Conservation (phyloP, 352 stramenopile species). For the Achlya hypogyna region DNA sequence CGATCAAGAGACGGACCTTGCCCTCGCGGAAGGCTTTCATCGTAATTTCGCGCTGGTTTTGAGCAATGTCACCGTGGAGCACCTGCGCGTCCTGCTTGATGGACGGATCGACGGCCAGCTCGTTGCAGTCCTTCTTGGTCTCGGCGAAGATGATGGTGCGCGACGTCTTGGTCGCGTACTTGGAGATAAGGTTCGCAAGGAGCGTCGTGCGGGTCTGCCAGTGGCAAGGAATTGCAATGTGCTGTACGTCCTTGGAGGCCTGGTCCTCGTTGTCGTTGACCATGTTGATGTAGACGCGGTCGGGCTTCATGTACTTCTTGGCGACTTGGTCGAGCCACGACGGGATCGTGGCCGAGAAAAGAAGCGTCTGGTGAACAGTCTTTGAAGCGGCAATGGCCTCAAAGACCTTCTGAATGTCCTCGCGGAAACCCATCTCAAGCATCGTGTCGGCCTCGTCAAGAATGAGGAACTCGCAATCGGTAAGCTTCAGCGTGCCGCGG, state of each 20-base stretch:
- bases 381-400: conserved; percentile 60
- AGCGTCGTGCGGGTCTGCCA: conserved; percentile 80
- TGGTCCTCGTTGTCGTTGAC: conserved; percentile 85
- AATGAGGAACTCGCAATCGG: conserved; percentile 87
- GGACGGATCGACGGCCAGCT: conserved; percentile 82
- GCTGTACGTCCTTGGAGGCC: conserved; percentile 86
- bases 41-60: conserved; percentile 95
- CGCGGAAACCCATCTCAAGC: conserved; percentile 94
- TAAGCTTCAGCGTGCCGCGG: conserved; percentile 78
- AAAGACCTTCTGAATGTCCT: conserved; percentile 92
- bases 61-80: conserved; percentile 95
- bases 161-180: conserved; percentile 80
- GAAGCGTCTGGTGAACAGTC: conserved; percentile 76
- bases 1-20: conserved; percentile 91
- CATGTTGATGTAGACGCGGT: conserved; percentile 86
- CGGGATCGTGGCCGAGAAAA: conserved; percentile 93
- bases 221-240: conserved; percentile 90
- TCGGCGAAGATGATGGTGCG: conserved; percentile 92
- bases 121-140: conserved; percentile 93
- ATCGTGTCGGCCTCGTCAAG: conserved; percentile 94
- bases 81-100: conserved; percentile 83
- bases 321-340: conserved; percentile 88
- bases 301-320: conserved; percentile 85
- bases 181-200: conserved; percentile 62
- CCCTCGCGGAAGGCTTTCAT: conserved; percentile 96